These are phyloP conservation scores for Aegilops speltoides DNA, from an alignment of 176 grass and related monocot species.

Conservation along the genomic window DNA sequence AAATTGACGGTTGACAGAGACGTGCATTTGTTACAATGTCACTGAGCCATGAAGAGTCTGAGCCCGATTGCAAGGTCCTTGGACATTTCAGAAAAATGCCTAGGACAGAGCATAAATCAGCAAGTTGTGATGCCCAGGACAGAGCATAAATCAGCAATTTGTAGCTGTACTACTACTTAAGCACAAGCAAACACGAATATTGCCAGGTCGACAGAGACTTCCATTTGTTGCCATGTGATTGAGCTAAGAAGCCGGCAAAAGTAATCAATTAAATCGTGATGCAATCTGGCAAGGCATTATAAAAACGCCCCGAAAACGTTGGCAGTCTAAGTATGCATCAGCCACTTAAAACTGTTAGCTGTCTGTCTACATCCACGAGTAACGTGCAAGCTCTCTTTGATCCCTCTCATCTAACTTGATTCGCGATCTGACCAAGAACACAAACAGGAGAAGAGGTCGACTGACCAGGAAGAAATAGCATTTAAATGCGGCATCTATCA, in stretches of 20 bases:
- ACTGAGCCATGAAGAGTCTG: too few species aligned
- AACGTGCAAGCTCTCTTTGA: not conserved
- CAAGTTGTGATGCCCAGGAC: not conserved
- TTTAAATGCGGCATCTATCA: not conserved
- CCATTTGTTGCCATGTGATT: conserved; percentile 16
- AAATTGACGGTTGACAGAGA: not conserved
- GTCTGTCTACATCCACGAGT: conserved; percentile 16
- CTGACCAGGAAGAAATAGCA: not conserved
- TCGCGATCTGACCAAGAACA: not conserved
- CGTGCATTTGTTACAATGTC: not conserved
- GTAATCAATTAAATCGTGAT: conserved; percentile 14
- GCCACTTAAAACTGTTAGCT: not conserved
- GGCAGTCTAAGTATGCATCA: not conserved
- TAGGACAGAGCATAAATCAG: not conserved
- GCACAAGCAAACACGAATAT: not conserved
- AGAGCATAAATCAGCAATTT: not conserved
- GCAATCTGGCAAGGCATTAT: conserved; percentile 5
- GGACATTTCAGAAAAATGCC: conserved; percentile 8
- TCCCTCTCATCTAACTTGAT: conserved; percentile 4
- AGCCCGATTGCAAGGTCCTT: not conserved
- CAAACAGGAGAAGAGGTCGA: not conserved
- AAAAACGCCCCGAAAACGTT: not conserved
- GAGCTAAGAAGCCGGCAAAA: conserved; percentile 24
- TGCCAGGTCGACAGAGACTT: not conserved
- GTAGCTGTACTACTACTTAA: not conserved